Conservation (phyloP, 768 basidiomycete species). For the Rhizopogon roseolus region DNA sequence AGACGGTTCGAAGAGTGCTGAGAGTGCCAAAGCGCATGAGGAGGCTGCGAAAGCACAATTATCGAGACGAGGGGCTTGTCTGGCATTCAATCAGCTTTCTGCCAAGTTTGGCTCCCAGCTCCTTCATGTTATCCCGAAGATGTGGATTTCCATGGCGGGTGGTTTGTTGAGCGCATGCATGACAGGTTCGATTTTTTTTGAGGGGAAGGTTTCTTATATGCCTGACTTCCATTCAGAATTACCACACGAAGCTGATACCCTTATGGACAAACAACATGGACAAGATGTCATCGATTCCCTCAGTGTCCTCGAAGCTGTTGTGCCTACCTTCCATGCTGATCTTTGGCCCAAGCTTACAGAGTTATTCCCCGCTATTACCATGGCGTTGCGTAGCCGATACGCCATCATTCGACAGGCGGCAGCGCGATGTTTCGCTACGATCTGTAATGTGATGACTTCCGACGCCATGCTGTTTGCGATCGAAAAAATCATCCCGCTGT, state of each 20-base stretch:
- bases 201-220: not conserved
- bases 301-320: slow-evolving; percentile 81
- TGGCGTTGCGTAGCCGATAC: slow-evolving; percentile 80
- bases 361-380: slow-evolving; percentile 71
- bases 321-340: slow-evolving; percentile 65
- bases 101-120: slow-evolving; percentile 67
- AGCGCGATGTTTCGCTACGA: slow-evolving; percentile 80
- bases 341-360: slow-evolving; percentile 66
- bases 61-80: slow-evolving; percentile 79
- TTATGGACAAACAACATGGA: slow-evolving; percentile 69
- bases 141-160: slow-evolving; percentile 92
- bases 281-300: slow-evolving; percentile 92
- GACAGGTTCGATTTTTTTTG: slow-evolving; percentile 41
- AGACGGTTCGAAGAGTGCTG: slow-evolving; percentile 38
- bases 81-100: slow-evolving; percentile 80
- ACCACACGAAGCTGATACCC: slow-evolving; percentile 51
- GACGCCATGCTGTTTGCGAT: slow-evolving; percentile 91
- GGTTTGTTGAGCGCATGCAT: slow-evolving; percentile 66
- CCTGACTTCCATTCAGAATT: slow-evolving; percentile 35
- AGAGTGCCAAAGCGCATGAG: slow-evolving; percentile 37
- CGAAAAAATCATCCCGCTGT: slow-evolving; percentile 72
- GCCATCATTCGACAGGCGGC: slow-evolving; percentile 88
- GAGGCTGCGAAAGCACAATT: slow-evolving; percentile 63
- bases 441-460: slow-evolving; percentile 81
- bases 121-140: slow-evolving; percentile 79